Evolutionary conservation across 2,329 filamentous ascomycete species (phyloP).

Genomic region (Epichloe uncinata): DNA sequence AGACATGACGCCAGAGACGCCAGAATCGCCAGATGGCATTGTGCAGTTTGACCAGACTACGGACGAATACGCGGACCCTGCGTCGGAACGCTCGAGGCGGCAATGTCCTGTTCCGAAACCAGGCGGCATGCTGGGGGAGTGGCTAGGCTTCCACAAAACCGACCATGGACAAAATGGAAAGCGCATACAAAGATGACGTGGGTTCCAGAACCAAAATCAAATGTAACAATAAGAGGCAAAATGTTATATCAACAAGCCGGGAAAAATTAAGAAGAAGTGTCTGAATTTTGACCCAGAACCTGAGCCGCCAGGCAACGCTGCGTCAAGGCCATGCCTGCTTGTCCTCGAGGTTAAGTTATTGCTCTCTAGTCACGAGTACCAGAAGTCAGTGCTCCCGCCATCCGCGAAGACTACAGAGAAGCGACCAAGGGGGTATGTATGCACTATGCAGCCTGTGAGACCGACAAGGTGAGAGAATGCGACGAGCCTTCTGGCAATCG

Average conservation of each 20-base stretch:
- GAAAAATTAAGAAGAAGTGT: not conserved
- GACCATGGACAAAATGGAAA: slow-evolving; percentile 11
- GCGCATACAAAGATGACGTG: slow-evolving; percentile 13
- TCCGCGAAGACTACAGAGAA: no score
- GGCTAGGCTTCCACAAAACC: slow-evolving; percentile 52
- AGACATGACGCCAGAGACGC: slow-evolving; percentile 18
- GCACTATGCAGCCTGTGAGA: no score
- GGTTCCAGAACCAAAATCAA: not conserved
- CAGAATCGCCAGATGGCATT: slow-evolving; percentile 31
- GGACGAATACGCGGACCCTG: slow-evolving; percentile 21
- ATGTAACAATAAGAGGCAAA: not conserved
- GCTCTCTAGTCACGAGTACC: no score
- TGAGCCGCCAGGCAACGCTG: no score
- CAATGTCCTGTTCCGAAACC: slow-evolving; percentile 94
- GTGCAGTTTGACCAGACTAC: slow-evolving; percentile 32
- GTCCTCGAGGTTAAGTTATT: no score
- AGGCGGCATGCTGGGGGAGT: slow-evolving; percentile 55
- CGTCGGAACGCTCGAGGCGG: slow-evolving; percentile 36
- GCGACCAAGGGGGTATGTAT: no score
- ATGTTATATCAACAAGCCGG: not conserved
- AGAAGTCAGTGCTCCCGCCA: no score
- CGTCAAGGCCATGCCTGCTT: no score
- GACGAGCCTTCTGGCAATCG: not conserved
- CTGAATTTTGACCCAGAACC: no score
- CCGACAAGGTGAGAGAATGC: not conserved